Conservation (phyloP, 352 stramenopile genomes). For the Phytophthora podocarpi region DNA sequence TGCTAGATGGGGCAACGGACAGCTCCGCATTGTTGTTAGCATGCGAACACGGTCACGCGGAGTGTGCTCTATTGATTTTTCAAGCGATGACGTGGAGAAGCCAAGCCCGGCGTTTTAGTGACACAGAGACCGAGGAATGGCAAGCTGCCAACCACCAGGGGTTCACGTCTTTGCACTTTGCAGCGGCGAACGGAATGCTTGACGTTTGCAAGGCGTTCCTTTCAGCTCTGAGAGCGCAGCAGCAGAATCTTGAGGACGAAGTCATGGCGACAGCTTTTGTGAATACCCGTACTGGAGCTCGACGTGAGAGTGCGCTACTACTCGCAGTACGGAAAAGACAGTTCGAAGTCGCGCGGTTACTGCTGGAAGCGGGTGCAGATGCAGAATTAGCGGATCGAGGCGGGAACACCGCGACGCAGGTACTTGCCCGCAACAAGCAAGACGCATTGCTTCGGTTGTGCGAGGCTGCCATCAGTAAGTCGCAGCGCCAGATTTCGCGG, state of each 20-base stretch:
- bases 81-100: conserved; percentile 10
- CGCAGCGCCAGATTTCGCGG: conserved; percentile 10
- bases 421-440: conserved; percentile 58
- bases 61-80: conserved; percentile 56
- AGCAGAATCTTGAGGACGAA: conserved; percentile 40
- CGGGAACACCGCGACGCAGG: conserved; percentile 50
- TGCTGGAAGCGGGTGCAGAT: conserved; percentile 52
- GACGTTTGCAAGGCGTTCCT: conserved; percentile 42
- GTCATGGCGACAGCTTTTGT: conserved; percentile 40
- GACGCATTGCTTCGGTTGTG: conserved; percentile 56
- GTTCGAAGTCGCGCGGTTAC: conserved; percentile 42
- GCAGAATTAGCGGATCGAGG: conserved; percentile 51
- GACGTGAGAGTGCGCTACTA: conserved; percentile 65
- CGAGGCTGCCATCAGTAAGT: conserved; percentile 23
- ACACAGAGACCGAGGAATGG: conserved; percentile 32
- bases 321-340: conserved; percentile 68
- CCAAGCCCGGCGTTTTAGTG: neutral
- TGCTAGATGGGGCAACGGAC: conserved; percentile 43
- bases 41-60: conserved; percentile 57
- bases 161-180: conserved; percentile 69
- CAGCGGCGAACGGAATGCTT: conserved; percentile 48
- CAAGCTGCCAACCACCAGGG: conserved; percentile 57
- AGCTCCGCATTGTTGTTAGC: conserved; percentile 62
- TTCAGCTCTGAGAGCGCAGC: conserved; percentile 35
- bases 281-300: conserved; percentile 33